Base-by-base conservation (phyloP, 1,284 basidiomycete genomes). In the Sporisorium reilianum region DNA sequence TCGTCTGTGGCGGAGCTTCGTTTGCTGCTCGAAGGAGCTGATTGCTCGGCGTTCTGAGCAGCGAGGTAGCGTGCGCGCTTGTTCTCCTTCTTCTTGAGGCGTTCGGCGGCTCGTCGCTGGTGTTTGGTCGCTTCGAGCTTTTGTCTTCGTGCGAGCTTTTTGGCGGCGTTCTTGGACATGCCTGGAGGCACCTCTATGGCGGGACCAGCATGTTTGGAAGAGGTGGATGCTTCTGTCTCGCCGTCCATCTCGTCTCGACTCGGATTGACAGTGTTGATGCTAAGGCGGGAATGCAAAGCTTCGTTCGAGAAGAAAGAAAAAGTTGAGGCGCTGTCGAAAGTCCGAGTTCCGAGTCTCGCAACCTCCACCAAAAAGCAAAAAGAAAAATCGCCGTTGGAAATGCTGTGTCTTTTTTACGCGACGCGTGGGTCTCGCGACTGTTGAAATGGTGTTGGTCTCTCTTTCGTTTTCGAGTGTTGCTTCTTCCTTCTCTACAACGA, bases 151-250 rank as follows among this genome's bases (percentile, higher is more conserved):
- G 90, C 90, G 2, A 90, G 89, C 79, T 89, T 91, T 85, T 95
- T 95, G 80, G 90, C 88, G 0, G 93, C 92, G 20, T 89, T 92
- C 85, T 95, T 95, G 45, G 92, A 93, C 66, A 80, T 69, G 59
- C 59, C 64, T 1, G 51, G 74, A 28, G 67, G 72, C 22, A 72
- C 51, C 38, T 49, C 8, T 25, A 64, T 70, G 8, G 64, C 55
- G 8, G 67, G 67, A 9, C 64, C 64, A 0, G 64, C 63, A 56
- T 63, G 53, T 11, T 62, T 58, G 18, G 40, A 42, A 11, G 45
- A 18, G 18, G 23, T 12, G 0, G 30, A 7, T 14, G 28, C 45
- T 38, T 26, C 42, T 11, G 34, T 23, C 9, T 45, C 50, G 20
- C 34, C 18, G 14, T 41, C 45, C 61, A 64, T 64, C 11, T 44